Conservation (phyloP, 805 yeast species). For the Sugiyamaella marilandica region DNA sequence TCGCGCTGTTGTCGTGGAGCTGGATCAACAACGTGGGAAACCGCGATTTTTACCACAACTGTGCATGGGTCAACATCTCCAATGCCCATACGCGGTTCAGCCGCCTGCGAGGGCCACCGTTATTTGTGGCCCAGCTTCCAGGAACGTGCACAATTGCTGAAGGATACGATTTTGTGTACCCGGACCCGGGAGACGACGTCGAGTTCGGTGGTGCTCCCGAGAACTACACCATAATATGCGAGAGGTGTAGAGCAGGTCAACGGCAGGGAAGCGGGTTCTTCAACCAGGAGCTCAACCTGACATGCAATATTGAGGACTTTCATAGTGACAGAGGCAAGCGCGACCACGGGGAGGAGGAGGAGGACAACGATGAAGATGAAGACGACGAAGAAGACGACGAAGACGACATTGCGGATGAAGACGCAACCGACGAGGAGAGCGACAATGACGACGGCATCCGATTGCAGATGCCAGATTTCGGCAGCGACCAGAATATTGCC, state of each 20-base stretch:
- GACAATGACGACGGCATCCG: not conserved
- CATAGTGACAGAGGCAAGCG: too few relatives aligned
- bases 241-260: slow-evolving; percentile 8
- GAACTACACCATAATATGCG: slow-evolving; percentile 19
- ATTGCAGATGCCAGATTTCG: too few relatives aligned
- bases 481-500: too few relatives aligned
- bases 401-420: not conserved
- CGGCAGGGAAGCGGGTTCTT: not conserved
- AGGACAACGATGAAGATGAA: not conserved
- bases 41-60: slow-evolving; percentile 24
- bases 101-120: slow-evolving; percentile 15
- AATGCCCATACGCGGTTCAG: slow-evolving; percentile 5
- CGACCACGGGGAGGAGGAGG: not conserved
- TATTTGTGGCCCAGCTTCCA: slow-evolving; percentile 22
- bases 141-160: slow-evolving; percentile 21
- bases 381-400: not conserved
- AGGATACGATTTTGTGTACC: slow-evolving; percentile 23
- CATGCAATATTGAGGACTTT: slow-evolving; percentile 2
- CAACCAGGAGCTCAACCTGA: slow-evolving; percentile 2
- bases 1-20: slow-evolving; percentile 23
- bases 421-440: not conserved
- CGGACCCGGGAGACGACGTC: slow-evolving; percentile 21
- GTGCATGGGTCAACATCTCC: slow-evolving; percentile 23
- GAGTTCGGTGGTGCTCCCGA: slow-evolving; percentile 22
- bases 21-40: slow-evolving; percentile 24